A percentile compares a stretch with the other conserved stretches of the same genome.
These are phyloP conservation scores for Phytophthora crassamura DNA, from an alignment of 352 stramenopile species.

Conservation along the genomic window DNA sequence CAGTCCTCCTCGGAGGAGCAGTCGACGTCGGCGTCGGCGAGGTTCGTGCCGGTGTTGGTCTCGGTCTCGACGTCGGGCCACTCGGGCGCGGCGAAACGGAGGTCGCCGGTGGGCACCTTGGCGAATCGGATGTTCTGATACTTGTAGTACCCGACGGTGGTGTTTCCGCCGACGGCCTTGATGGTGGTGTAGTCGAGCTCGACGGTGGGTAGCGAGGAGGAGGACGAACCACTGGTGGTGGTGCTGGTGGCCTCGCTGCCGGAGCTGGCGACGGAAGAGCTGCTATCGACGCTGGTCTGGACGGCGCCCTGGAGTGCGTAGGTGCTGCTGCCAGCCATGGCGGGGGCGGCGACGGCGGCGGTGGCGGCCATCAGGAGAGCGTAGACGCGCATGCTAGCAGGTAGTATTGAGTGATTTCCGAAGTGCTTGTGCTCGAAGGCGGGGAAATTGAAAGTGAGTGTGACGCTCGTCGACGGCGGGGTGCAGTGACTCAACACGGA, in stretches of 20 bases:
- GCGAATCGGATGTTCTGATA: conserved; percentile 45
- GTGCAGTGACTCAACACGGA: not conserved
- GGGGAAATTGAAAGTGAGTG: too few relatives aligned
- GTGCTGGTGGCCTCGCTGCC: conserved; percentile 4
- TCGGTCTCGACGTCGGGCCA: conserved; percentile 31
- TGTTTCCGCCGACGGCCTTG: conserved; percentile 31
- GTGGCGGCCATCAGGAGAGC: conserved; percentile 17
- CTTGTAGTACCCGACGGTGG: conserved; percentile 42
- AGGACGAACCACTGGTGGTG: conserved; percentile 8
- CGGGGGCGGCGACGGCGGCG: conserved; percentile 1
- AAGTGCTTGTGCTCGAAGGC: conserved; percentile 1
- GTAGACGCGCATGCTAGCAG: conserved; percentile 32
- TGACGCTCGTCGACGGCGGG: too few relatives aligned
- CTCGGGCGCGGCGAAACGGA: conserved; percentile 31
- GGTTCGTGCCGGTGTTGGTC: conserved; percentile 35
- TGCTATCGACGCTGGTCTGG: too few relatives aligned
- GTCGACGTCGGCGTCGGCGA: conserved; percentile 33
- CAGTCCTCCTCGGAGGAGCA: conserved; percentile 38
- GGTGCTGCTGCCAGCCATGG: conserved; percentile 16
- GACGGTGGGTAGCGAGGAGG: conserved; percentile 21
- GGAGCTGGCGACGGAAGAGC: not conserved
- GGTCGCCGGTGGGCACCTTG: conserved; percentile 26
- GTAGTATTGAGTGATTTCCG: not conserved
- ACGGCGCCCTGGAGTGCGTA: too few relatives aligned
- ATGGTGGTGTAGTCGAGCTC: conserved; percentile 41